Base-by-base conservation (phyloP, 1,284 basidiomycete species). In the Leccinum solheimii region DNA sequence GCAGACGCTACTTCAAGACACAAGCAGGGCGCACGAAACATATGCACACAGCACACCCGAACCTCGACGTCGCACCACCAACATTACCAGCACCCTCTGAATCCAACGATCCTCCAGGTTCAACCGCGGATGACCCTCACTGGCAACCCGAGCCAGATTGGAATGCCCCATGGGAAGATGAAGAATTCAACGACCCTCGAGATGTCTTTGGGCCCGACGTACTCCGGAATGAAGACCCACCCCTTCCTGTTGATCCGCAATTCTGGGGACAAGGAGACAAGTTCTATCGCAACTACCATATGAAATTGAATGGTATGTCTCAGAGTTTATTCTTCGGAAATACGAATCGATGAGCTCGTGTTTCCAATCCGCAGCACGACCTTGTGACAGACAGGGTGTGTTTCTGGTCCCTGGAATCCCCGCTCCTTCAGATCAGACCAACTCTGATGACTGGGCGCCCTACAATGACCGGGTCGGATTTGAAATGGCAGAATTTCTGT, bases 201-300 rank as follows among this genome's bases (percentile, higher is more conserved):
- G 45, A 48, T 23, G 19, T 6, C 13, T 21, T 23, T 6, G 45
- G 6, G 14, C 8, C 21, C 8, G 13, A 23, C 11, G 45, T 13
- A 48, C 45, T 13, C 21, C 7, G 13, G 13, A 23, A 48, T 8
- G 3, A 53, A 32, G 52, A 53, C 50, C 50, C 27, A 3, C 10
- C 16, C 13, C 14, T 21, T 6, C 26, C 14, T 11, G 27, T 16
- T 8, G 19, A 34, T 26, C 10, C 11, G 2, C 10, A 21, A 3
- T 53, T 53, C 30, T 56, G 19, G 38, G 57, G 55, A 7, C 52
- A 34, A 3, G 45, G 32, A 1, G 45, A 57, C 23, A 51, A 57
- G 9, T 45, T 43, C 6, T 65, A 65, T 27, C 10, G 9, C 0
- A 13, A 55, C n/a, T 65, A 59, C 34, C 55, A 65, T 16, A n/a